phyloP scores from a whole-genome alignment of 2,329 filamentous ascomycete genomes.

The Colletotrichum eremochloae region DNA sequence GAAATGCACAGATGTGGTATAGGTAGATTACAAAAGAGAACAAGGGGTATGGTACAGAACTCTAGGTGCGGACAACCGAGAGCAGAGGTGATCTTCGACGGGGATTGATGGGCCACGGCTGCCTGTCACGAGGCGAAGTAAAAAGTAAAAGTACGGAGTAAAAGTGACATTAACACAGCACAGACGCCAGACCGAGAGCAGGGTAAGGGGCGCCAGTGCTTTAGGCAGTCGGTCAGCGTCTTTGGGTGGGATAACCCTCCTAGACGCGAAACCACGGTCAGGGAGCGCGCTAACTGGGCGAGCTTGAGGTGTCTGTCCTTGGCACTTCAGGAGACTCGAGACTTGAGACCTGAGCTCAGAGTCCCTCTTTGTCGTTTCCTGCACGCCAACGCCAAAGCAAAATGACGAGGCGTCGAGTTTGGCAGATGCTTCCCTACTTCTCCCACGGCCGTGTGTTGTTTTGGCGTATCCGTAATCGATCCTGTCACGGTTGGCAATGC shows the following conservation, averaged over 20 bases:
- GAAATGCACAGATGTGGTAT: not conserved
- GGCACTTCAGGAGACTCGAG: not conserved
- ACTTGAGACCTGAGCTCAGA: too few species aligned
- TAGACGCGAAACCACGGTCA: constrained; percentile 1
- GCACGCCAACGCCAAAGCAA: not conserved
- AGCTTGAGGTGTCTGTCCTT: not conserved
- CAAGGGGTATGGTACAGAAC: too few species aligned
- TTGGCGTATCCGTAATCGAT: constrained; percentile 16
- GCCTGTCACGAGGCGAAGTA: constrained; percentile 39
- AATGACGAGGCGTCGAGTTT: not conserved
- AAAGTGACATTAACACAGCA: constrained; percentile 29
- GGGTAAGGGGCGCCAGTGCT: constrained; percentile 3
- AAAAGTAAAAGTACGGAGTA: constrained; percentile 5
- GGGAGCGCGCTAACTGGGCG: constrained; percentile 1
- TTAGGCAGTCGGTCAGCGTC: not conserved
- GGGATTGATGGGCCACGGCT: constrained; percentile 24
- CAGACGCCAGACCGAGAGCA: constrained; percentile 12
- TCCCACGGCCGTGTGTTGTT: not conserved
- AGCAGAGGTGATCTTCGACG: constrained; percentile 25
- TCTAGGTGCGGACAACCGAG: constrained; percentile 6
- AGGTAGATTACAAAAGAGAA: not conserved
- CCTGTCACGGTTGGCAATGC: not conserved
- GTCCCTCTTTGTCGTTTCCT: not conserved
- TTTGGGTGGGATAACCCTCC: not conserved
- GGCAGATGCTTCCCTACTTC: not conserved